Percentiles rank a stretch among this genome's conserved stretches.
Conservation (phyloP, 495 filamentous ascomycete species). For the Neurospora tetrasperma region DNA sequence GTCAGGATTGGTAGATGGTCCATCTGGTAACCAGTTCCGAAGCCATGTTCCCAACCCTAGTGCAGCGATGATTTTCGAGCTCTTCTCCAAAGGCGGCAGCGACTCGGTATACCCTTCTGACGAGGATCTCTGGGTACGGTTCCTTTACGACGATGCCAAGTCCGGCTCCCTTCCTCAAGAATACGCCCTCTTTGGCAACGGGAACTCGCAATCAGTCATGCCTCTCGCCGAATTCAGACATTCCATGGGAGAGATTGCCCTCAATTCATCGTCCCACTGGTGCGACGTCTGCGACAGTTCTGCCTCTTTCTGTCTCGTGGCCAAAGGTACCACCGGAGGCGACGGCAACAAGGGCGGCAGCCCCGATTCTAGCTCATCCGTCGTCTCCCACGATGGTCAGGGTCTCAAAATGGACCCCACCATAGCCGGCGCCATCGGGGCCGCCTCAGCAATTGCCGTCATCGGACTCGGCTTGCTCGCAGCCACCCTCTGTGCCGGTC, state of each 20-base stretch:
- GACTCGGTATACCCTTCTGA: slow-evolving; percentile 13
- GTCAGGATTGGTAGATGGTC: slow-evolving; percentile 13
- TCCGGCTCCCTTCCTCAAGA: slow-evolving; percentile 9
- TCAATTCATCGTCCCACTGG: slow-evolving; percentile 19
- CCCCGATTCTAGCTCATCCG: background rate
- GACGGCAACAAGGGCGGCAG: background rate
- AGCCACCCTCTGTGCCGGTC: slow-evolving; percentile 19
- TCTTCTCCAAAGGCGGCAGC: slow-evolving; percentile 24
- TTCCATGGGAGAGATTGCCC: slow-evolving; percentile 15
- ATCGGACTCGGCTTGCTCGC: slow-evolving; percentile 10
- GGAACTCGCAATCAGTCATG: slow-evolving; percentile 16
- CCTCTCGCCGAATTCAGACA: slow-evolving; percentile 17
- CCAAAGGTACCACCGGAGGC: background rate
- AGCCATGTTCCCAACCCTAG: slow-evolving; percentile 27
- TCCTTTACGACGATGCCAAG: slow-evolving; percentile 29
- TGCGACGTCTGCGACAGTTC: slow-evolving; percentile 21
- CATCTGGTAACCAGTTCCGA: slow-evolving; percentile 14
- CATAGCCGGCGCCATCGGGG: slow-evolving; percentile 30
- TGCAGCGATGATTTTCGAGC: slow-evolving; percentile 32
- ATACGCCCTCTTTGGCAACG: slow-evolving; percentile 25
- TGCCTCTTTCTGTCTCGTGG: slow-evolving; percentile 18
- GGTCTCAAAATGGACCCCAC: slow-evolving; percentile 7
- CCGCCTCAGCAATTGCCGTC: slow-evolving; percentile 20
- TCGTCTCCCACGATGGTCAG: slow-evolving; percentile 6
- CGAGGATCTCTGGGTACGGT: slow-evolving; percentile 28